Evolutionary conservation across 441 rosid genomes (phyloP), one percentile per base, ranked within the genome.

Genomic region (Jatropha podagrica): DNA sequence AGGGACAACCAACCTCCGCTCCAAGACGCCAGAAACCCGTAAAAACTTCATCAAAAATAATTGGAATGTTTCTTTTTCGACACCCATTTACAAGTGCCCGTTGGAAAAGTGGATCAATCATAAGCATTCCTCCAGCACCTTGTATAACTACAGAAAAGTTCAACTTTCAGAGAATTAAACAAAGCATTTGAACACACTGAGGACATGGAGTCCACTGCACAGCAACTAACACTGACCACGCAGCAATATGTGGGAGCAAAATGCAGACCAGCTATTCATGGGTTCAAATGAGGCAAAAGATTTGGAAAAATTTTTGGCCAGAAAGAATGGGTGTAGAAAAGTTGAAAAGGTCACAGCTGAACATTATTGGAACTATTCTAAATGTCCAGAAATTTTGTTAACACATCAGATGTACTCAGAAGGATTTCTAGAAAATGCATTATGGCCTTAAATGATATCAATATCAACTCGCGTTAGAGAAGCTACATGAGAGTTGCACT

Each of bases 11-110:
- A 48, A 93, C 98, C 98, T 95, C 99, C 18, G 74, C 88, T 76
- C 99, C 99, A 68, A 95, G 87, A 68, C 98, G 97, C 99, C 98
- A 95, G 82, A 92, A 95, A 66, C 98, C 99, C 0, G 98, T 88
- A 81, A 93, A 95, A 75, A 95, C 98, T 83, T 95, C 99, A 88
- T 95, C 98, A 73, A 92, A 92, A 76, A 95, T 90, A 37, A 92
- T 86, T 68, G 98, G 98, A 78, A 93, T 92, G 67, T 88, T 91
- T 71, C 78, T 82, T 18, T 69, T 83, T 70, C 85, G 95, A 72
- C 97, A 92, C 83, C 89, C 94, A n/a, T 81, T 85, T 74, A 95
- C 91, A 71, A 95, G 94, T 77, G 87, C 83, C 75, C 95, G 84
- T 81, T 95, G 99, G 79, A 91, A 95, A 72, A 95, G 96, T 37